Percentiles rank a stretch among this genome's conserved stretches.
phyloP scores from a whole-genome alignment of 2,329 filamentous ascomycete genomes.

The Epichloe baconii region DNA sequence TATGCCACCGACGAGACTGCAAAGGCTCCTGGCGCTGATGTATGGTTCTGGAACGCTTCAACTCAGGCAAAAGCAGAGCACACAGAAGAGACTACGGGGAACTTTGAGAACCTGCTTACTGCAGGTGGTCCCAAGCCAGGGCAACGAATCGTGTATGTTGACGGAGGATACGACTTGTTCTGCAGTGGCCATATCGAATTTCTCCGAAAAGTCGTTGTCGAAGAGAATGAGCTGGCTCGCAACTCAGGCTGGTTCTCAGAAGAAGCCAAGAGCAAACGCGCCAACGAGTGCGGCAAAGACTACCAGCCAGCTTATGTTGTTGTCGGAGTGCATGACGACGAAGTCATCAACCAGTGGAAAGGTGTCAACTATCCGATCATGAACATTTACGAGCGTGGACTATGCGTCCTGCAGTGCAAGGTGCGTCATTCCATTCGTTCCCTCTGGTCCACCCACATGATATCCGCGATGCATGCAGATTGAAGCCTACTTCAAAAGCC shows the following conservation, averaged over 20 bases:
- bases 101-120: slow-evolving; percentile 54
- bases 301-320: slow-evolving; percentile 80
- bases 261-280: slow-evolving; percentile 48
- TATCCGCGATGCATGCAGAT: not conserved
- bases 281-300: slow-evolving; percentile 47
- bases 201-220: slow-evolving; percentile 59
- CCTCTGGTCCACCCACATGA: not conserved
- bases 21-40: slow-evolving; percentile 61
- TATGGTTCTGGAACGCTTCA: slow-evolving; percentile 68
- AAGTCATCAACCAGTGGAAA: slow-evolving; percentile 92
- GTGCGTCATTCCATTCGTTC: slow-evolving; percentile 32
- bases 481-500: not conserved
- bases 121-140: slow-evolving; percentile 61
- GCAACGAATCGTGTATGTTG: slow-evolving; percentile 85
- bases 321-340: slow-evolving; percentile 86
- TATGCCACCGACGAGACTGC: slow-evolving; percentile 85
- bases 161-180: slow-evolving; percentile 94
- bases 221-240: slow-evolving; percentile 57
- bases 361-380: slow-evolving; percentile 98
- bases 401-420: slow-evolving; percentile 90
- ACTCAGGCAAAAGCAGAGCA: slow-evolving; percentile 30
- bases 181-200: slow-evolving; percentile 97
- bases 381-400: slow-evolving; percentile 93
- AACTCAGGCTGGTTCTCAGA: slow-evolving; percentile 62
- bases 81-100: slow-evolving; percentile 44